Evolutionary conservation across 495 filamentous ascomycete species (phyloP).

Genomic region (Penicillium lividum): DNA sequence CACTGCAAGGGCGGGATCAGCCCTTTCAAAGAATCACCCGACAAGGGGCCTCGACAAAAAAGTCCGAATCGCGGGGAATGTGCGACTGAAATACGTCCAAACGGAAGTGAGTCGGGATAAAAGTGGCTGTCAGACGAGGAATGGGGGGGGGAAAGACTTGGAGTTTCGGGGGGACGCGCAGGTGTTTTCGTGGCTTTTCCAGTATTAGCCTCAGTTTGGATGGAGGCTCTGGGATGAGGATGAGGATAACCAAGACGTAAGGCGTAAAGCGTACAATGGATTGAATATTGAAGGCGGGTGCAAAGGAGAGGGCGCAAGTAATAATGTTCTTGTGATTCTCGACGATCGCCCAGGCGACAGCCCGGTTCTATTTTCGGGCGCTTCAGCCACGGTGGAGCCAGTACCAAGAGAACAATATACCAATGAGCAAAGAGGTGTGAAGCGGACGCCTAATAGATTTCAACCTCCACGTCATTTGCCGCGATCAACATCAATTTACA

Average conservation of each 20-base stretch:
- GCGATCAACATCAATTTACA: neutral
- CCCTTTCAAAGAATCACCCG: slow-evolving; percentile 16
- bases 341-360: slow-evolving; percentile 34
- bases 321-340: slow-evolving; percentile 9
- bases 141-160: slow-evolving; percentile 1
- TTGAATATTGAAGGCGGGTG: neutral
- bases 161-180: slow-evolving; percentile 15
- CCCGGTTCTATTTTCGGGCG: slow-evolving; percentile 30
- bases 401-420: neutral
- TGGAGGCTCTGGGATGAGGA: neutral
- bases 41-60: slow-evolving; percentile 4
- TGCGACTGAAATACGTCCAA: slow-evolving; percentile 6
- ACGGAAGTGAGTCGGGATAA: slow-evolving; percentile 7
- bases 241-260: no score
- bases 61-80: slow-evolving; percentile 2
- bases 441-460: slow-evolving; percentile 2
- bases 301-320: neutral
- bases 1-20: slow-evolving; percentile 27
- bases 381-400: slow-evolving; percentile 27
- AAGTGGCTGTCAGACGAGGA: slow-evolving; percentile 1
- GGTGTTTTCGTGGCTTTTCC: slow-evolving; percentile 14
- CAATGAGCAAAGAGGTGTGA: neutral
- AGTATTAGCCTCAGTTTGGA: neutral
- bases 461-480: neutral
- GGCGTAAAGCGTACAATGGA: no score